These are phyloP conservation scores for Leptographium radiaticola DNA, from an alignment of 2,329 filamentous ascomycete genomes.

Conservation along the genomic window DNA sequence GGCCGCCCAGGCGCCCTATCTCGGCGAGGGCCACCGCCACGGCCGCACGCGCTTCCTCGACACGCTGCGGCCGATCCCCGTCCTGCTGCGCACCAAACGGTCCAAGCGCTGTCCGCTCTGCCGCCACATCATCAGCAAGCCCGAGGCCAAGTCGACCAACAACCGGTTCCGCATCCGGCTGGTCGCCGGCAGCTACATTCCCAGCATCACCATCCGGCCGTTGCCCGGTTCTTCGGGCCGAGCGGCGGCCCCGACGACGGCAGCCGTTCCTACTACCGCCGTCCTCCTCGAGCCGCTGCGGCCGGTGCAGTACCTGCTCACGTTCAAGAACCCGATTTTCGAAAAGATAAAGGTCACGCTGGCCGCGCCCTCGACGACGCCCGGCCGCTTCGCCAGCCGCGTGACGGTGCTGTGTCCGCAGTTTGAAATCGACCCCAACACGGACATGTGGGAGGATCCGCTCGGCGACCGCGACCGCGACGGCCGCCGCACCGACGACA, in stretches of 20 bases:
- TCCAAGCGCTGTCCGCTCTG: constrained; percentile 88
- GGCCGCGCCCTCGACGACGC: constrained; percentile 68
- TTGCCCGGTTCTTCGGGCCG: constrained; percentile 17
- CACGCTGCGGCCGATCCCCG: constrained; percentile 69
- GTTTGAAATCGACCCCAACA: constrained; percentile 89
- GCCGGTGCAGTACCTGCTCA: constrained; percentile 70
- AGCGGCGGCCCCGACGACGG: constrained; percentile 8
- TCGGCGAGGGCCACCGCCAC: constrained; percentile 30
- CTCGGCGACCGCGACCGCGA: constrained; percentile 40
- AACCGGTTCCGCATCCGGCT: constrained; percentile 88
- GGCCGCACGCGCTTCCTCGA: constrained; percentile 48
- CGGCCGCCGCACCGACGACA: constrained; percentile 20
- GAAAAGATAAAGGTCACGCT: constrained; percentile 79
- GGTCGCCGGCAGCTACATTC: constrained; percentile 79
- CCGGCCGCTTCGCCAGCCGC: constrained; percentile 60
- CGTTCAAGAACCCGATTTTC: constrained; percentile 88
- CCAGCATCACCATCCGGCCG: constrained; percentile 61
- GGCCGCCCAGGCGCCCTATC: constrained; percentile 26
- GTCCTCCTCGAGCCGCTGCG: constrained; percentile 41
- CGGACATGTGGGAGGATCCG: constrained; percentile 78
- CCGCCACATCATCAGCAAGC: constrained; percentile 89
- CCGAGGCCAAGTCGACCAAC: constrained; percentile 78
- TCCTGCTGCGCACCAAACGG: constrained; percentile 77
- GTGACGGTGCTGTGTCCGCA: constrained; percentile 91
- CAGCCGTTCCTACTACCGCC: constrained; percentile 3